Evolutionary conservation across 2,329 filamentous ascomycete genomes (phyloP).

Genomic region (Monilinia fructigena): DNA sequence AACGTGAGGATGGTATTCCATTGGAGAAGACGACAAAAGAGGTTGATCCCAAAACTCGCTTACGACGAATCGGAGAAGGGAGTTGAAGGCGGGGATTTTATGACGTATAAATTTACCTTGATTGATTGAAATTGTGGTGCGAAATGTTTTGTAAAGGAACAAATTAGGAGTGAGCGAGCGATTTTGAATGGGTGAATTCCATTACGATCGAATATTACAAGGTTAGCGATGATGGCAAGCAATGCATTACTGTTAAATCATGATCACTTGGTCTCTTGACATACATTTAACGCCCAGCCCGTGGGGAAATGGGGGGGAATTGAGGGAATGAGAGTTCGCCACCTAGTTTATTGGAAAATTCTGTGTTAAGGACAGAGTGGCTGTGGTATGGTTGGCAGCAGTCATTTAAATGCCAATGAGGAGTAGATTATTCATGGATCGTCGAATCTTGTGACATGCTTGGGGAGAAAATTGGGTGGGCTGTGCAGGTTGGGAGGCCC

Average conservation of each 20-base stretch:
- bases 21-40: conserved; percentile 16
- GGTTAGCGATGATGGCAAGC: not conserved
- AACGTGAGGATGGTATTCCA: not conserved
- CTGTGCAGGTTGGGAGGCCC: not conserved
- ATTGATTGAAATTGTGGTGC: not conserved
- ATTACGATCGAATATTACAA: not conserved
- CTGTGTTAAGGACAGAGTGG: conserved; percentile 13
- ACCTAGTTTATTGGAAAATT: conserved; percentile 9
- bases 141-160: not conserved
- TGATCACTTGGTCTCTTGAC: conserved; percentile 20
- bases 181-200: not conserved
- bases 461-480: not conserved
- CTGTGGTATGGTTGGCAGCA: conserved; percentile 3
- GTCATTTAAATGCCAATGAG: not conserved
- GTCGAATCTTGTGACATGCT: conserved; percentile 5
- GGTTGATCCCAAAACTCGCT: not conserved
- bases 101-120: conserved; percentile 1
- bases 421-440: not conserved
- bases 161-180: not conserved
- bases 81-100: conserved; percentile 3
- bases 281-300: not conserved
- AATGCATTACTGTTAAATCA: not conserved
- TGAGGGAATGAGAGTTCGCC: conserved; percentile 9
- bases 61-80: conserved; percentile 11
- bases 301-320: conserved; percentile 2